These are phyloP conservation scores for Quambalaria eucalypti DNA, from an alignment of 1,284 basidiomycete species.

Conservation along the genomic window DNA sequence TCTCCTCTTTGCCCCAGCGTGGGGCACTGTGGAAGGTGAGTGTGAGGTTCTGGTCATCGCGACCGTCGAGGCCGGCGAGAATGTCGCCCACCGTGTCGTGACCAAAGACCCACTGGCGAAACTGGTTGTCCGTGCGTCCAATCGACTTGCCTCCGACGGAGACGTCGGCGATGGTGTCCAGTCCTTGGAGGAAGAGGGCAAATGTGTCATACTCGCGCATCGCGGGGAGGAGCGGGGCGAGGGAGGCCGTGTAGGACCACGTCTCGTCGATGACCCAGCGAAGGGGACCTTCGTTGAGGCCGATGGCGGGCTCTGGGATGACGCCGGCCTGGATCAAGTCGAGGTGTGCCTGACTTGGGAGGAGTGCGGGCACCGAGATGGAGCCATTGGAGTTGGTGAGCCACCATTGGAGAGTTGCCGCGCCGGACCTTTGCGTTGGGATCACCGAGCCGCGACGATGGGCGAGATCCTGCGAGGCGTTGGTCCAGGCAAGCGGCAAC, in stretches of 20 bases:
- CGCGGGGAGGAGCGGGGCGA: slow-evolving; percentile 49
- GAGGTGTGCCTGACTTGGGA: slow-evolving; percentile 56
- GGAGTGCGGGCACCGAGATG: slow-evolving; percentile 53
- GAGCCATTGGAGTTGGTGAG: slow-evolving; percentile 55
- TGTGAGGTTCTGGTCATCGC: slow-evolving; percentile 13
- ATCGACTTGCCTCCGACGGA: slow-evolving; percentile 54
- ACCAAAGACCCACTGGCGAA: slow-evolving; percentile 54
- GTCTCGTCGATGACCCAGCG: slow-evolving; percentile 56
- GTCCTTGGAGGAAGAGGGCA: slow-evolving; percentile 57
- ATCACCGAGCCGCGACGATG: neutral
- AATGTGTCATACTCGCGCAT: slow-evolving; percentile 42
- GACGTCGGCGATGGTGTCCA: slow-evolving; percentile 58
- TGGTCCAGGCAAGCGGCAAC: neutral
- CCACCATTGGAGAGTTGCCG: slow-evolving; percentile 53
- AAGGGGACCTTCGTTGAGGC: slow-evolving; percentile 56
- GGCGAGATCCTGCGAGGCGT: neutral
- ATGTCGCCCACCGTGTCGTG: slow-evolving; percentile 41
- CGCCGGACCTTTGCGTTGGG: neutral
- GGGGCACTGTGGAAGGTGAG: slow-evolving; percentile 14
- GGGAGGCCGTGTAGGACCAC: slow-evolving; percentile 58
- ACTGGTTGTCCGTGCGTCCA: slow-evolving; percentile 57
- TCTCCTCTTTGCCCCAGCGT: slow-evolving; percentile 12
- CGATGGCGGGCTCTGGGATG: slow-evolving; percentile 55
- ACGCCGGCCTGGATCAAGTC: slow-evolving; percentile 55
- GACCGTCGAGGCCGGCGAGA: neutral